Percentiles rank a stretch among this genome's conserved stretches.
Evolutionary conservation across 2,329 filamentous ascomycete species (phyloP).

Genomic region (Colletotrichum sp.): DNA sequence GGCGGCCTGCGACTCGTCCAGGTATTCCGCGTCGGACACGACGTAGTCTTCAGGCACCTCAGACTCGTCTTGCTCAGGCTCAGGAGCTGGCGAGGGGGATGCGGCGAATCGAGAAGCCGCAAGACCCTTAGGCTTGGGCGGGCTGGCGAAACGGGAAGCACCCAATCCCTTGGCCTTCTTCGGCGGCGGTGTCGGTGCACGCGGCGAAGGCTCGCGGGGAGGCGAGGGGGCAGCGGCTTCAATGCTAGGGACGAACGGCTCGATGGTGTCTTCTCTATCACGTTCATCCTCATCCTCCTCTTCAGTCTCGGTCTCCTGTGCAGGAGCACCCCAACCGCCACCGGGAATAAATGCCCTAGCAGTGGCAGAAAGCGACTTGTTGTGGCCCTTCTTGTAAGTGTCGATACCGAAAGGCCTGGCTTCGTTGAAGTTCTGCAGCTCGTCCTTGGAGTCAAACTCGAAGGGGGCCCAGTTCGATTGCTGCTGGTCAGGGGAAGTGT

Average conservation of each 20-base stretch:
- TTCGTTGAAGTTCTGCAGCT: conserved; percentile 56
- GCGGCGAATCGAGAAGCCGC: conserved; percentile 50
- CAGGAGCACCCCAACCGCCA: conserved; percentile 19
- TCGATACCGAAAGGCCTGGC: conserved; percentile 55
- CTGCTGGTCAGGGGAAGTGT: conserved; percentile 55
- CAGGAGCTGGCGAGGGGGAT: conserved; percentile 40
- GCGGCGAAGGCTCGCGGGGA: conserved; percentile 24
- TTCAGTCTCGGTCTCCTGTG: conserved; percentile 15
- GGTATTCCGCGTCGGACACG: not conserved
- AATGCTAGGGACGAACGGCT: conserved; percentile 8
- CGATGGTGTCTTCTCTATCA: conserved; percentile 21
- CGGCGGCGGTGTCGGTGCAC: conserved; percentile 19
- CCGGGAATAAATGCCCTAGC: conserved; percentile 71
- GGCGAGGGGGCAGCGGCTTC: not conserved
- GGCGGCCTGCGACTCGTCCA: not conserved
- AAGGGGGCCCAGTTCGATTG: conserved; percentile 64
- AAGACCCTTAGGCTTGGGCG: conserved; percentile 47
- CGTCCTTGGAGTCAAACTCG: conserved; percentile 58
- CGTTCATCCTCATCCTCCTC: conserved; percentile 24
- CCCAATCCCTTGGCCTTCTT: conserved; percentile 42
- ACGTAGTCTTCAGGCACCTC: conserved; percentile 26
- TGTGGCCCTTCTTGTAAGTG: conserved; percentile 46
- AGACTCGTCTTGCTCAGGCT: conserved; percentile 30
- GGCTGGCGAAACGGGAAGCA: conserved; percentile 52
- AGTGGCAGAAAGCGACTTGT: conserved; percentile 70